Conservation (phyloP, 1,284 basidiomycete species). For the Tilletia caries region DNA sequence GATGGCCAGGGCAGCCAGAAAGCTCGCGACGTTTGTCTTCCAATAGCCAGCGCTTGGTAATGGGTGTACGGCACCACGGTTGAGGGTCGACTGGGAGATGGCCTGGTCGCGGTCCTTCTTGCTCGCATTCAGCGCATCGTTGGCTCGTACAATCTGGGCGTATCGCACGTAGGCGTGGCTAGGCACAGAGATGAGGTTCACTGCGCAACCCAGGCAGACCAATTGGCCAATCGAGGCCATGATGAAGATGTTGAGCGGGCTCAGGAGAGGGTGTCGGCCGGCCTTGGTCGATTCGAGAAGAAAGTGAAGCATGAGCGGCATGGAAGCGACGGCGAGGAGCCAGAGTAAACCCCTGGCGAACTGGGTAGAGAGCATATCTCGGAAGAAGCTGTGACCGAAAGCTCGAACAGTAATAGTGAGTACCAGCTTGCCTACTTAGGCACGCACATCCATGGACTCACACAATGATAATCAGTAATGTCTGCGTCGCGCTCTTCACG, state of each 20-base stretch:
- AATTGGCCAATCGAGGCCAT: conserved; percentile 8
- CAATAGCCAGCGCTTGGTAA: neutral
- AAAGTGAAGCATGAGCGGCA: neutral
- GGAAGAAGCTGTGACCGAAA: neutral
- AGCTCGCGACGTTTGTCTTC: no score
- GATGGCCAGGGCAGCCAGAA: neutral
- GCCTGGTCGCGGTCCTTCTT: neutral
- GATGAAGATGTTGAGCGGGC: neutral
- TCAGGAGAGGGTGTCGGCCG: neutral
- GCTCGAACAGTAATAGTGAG: neutral
- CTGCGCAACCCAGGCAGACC: neutral
- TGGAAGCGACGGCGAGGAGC: neutral
- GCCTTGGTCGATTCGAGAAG: neutral
- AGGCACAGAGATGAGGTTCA: no score
- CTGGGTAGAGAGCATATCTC: neutral
- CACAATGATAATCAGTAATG: neutral
- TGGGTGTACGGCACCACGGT: neutral
- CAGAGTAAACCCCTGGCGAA: neutral
- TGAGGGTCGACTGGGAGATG: neutral
- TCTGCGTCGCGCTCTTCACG: neutral
- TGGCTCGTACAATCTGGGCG: neutral
- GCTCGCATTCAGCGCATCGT: neutral
- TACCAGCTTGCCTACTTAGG: no score
- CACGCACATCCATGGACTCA: no score
- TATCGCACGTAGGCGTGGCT: neutral